Conservation (phyloP, 441 rosid genomes). For the Lepidium campestre region DNA sequence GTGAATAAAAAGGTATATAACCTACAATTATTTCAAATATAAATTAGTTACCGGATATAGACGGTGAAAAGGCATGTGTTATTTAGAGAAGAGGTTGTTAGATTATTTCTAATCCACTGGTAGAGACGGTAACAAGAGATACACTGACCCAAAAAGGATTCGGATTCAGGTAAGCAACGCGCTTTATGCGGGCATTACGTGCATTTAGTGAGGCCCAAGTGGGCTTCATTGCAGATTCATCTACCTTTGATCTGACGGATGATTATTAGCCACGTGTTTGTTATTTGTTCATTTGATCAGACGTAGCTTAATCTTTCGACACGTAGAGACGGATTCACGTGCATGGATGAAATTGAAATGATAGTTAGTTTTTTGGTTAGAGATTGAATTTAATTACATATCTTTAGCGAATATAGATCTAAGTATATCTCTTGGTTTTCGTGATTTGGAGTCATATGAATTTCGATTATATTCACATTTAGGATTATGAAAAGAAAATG, state of each 20-base stretch:
- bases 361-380: neutral
- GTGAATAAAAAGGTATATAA: too few relatives aligned
- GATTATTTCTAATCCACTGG: neutral
- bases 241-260: neutral
- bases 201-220: conserved; percentile 4
- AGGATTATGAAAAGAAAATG: too few relatives aligned
- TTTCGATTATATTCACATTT: neutral
- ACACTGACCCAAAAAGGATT: neutral
- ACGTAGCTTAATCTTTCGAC: neutral
- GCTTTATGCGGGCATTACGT: neutral
- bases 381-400: neutral
- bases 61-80: conserved; percentile 12
- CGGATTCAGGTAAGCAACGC: conserved; percentile 1
- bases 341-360: neutral
- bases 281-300: neutral
- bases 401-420: neutral
- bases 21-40: too few relatives aligned
- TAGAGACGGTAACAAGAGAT: conserved; percentile 8
- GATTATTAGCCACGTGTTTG: neutral
- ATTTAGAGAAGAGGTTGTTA: neutral
- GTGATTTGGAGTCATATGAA: neutral
- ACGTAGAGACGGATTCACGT: conserved; percentile 3
- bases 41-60: conserved; percentile 16
- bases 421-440: neutral
- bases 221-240: neutral